phyloP scores from a whole-genome alignment of 2,329 filamentous ascomycete species.

The Monosporascus ibericus region DNA sequence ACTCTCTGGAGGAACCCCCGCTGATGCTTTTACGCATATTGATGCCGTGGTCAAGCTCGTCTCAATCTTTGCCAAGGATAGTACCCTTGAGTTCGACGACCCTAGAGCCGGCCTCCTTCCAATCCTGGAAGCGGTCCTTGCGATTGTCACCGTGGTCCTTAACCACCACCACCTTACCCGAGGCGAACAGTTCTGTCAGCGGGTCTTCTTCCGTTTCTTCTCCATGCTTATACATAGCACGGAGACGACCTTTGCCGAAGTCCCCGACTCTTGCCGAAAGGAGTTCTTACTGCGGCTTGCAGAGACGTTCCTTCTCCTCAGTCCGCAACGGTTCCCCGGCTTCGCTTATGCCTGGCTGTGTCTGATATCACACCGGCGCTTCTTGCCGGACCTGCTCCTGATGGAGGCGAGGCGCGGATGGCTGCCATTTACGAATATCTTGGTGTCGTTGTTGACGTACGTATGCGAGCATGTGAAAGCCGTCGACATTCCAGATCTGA shows the following conservation, averaged over 20 bases:
- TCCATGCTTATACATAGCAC: constrained; percentile 77
- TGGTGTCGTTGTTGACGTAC: constrained; percentile 66
- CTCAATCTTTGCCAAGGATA: constrained; percentile 66
- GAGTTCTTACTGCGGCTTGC: constrained; percentile 69
- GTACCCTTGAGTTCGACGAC: constrained; percentile 53
- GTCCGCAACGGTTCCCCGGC: constrained; percentile 70
- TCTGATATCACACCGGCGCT: constrained; percentile 76
- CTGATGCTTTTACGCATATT: constrained; percentile 53
- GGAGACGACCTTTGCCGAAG: constrained; percentile 49
- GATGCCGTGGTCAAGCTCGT: constrained; percentile 83
- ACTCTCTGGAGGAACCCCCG: constrained; percentile 53
- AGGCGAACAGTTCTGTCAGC: constrained; percentile 76
- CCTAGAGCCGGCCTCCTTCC: constrained; percentile 57
- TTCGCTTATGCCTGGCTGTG: constrained; percentile 84
- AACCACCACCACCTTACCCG: constrained; percentile 80
- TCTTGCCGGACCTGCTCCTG: constrained; percentile 72
- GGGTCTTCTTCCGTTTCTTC: constrained; percentile 86
- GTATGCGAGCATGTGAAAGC: constrained; percentile 76
- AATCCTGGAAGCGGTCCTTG: constrained; percentile 72
- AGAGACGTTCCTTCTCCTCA: constrained; percentile 63
- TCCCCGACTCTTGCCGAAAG: constrained; percentile 55
- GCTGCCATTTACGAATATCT: constrained; percentile 65
- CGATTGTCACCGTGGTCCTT: constrained; percentile 72
- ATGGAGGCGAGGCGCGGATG: constrained; percentile 67
- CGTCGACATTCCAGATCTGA: constrained; percentile 59